Conservation (phyloP, 2,329 filamentous ascomycete genomes). For the Lizonia empirigonia region DNA sequence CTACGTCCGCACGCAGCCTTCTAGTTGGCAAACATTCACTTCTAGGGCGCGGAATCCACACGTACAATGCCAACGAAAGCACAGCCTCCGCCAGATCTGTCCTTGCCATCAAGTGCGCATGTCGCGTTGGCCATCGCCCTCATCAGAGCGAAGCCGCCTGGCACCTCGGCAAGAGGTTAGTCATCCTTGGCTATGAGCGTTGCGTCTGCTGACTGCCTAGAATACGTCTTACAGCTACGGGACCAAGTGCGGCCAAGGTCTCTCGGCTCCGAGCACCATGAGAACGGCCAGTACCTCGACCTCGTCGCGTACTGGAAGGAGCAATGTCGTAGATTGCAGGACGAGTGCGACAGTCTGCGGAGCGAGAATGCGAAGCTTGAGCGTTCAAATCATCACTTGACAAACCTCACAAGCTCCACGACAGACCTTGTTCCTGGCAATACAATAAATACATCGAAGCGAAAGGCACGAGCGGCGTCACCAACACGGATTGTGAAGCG, state of each 20-base stretch:
- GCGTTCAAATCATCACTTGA: slow-evolving; percentile 32
- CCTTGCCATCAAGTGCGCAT: slow-evolving; percentile 32
- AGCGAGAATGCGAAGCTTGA: slow-evolving; percentile 34
- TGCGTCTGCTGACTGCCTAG: slow-evolving; percentile 19
- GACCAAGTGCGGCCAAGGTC: slow-evolving; percentile 38
- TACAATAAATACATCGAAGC: slow-evolving; percentile 21
- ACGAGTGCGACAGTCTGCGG: slow-evolving; percentile 30
- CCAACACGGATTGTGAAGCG: slow-evolving; percentile 23
- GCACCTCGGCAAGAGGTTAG: slow-evolving; percentile 41
- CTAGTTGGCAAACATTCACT: background rate
- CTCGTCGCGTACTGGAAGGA: slow-evolving; percentile 49
- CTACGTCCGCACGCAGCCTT: background rate
- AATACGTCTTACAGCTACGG: slow-evolving; percentile 44
- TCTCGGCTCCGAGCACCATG: slow-evolving; percentile 26
- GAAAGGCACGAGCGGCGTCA: slow-evolving; percentile 23
- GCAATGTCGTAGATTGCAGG: slow-evolving; percentile 30
- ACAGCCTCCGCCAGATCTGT: background rate
- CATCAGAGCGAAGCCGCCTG: slow-evolving; percentile 48
- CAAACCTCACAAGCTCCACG: slow-evolving; percentile 3
- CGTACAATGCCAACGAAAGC: slow-evolving; percentile 6
- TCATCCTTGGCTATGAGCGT: background rate
- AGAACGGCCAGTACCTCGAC: slow-evolving; percentile 46
- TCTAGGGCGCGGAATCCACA: background rate
- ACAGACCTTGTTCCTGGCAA: background rate
- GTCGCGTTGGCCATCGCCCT: slow-evolving; percentile 45